A percentile compares a stretch with the other conserved stretches of the same genome.
Evolutionary conservation across 1,139 yeast genomes (phyloP).

Genomic region (Saccharomycopsis hybrid): DNA sequence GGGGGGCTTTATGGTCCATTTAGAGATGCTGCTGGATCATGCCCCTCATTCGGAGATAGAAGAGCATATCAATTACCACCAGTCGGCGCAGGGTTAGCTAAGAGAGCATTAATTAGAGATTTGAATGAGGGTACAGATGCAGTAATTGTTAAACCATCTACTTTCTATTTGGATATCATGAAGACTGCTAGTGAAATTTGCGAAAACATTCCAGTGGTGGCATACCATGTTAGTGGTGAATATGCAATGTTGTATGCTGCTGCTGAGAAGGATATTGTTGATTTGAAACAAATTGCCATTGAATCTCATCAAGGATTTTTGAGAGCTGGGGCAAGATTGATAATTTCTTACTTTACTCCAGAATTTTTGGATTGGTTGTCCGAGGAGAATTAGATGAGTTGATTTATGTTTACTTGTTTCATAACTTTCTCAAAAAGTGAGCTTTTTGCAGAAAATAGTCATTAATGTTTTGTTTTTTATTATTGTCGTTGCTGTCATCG

Average conservation of each 20-base stretch:
- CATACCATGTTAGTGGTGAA: conserved; percentile 97
- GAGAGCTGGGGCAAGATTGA: conserved; percentile 92
- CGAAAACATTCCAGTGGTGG: conserved; percentile 81
- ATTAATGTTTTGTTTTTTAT: too few species aligned
- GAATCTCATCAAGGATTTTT: conserved; percentile 88
- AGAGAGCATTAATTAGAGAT: conserved; percentile 83
- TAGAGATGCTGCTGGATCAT: conserved; percentile 93
- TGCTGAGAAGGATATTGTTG: conserved; percentile 91
- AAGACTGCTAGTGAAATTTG: conserved; percentile 82
- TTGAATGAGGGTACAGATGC: conserved; percentile 94
- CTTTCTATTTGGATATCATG: conserved; percentile 87
- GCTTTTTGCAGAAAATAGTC: too few species aligned
- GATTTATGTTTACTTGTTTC: too few species aligned
- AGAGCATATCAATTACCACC: conserved; percentile 90
- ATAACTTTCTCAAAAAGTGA: too few species aligned
- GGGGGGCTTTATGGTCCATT: conserved; percentile 95
- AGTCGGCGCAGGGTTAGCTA: conserved; percentile 89
- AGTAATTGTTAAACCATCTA: conserved; percentile 92
- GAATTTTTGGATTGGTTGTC: conserved; percentile 90
- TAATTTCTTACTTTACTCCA: conserved; percentile 92
- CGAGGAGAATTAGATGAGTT: too few species aligned
- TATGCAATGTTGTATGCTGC: conserved; percentile 98
- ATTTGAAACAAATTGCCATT: conserved; percentile 81
- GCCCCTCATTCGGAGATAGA: conserved; percentile 88
- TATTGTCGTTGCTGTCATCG: too few species aligned